Conservation (phyloP, 2,329 filamentous ascomycete species). For the Aureobasidium sp. region DNA sequence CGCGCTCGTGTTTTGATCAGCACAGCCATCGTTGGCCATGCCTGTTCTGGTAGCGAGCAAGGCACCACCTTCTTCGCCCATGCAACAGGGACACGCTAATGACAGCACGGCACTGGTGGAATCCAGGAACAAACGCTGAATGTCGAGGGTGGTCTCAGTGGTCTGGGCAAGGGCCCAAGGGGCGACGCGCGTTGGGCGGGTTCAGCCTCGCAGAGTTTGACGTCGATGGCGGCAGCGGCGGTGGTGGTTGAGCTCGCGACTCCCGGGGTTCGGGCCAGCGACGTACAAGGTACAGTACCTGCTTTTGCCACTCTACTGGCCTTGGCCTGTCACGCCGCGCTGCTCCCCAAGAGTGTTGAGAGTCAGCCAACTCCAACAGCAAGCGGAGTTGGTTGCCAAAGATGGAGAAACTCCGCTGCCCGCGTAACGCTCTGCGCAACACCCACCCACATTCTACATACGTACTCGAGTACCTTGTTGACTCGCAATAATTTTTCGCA, state of each 20-base stretch:
- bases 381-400: neutral
- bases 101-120: neutral
- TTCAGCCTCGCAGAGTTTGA: neutral
- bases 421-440: neutral
- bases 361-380: neutral
- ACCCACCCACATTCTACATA: too few relatives aligned
- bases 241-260: neutral
- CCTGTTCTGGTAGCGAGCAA: neutral
- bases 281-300: slow-evolving; percentile 1
- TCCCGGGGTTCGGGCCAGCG: neutral
- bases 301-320: neutral
- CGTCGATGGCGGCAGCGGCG: neutral
- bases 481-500: neutral
- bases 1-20: neutral
- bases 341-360: neutral
- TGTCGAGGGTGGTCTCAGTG: neutral
- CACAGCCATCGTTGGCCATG: neutral
- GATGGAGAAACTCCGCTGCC: neutral
- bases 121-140: neutral
- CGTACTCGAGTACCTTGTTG: neutral
- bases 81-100: neutral
- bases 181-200: neutral
- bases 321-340: neutral
- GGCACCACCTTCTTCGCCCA: neutral
- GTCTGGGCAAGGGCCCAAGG: slow-evolving; percentile 8